Evolutionary conservation across 441 rosid species (phyloP).

Genomic region (Mallotus japonicus): DNA sequence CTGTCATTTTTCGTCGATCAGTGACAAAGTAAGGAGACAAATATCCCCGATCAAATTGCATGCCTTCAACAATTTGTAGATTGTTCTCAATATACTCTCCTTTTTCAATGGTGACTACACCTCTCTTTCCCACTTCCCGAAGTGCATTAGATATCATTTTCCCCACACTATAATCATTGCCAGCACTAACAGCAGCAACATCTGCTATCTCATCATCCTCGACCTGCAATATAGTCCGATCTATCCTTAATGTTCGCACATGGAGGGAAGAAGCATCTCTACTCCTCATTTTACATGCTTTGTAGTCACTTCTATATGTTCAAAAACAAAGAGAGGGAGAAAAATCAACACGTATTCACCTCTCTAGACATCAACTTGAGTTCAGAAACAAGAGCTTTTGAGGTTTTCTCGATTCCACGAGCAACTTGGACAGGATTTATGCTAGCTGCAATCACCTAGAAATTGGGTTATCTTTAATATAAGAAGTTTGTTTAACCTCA

Average conservation of each 20-base stretch:
- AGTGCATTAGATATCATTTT: constrained; percentile 72
- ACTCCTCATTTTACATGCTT: constrained; percentile 2
- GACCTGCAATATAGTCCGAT: constrained; percentile 46
- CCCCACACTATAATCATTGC: constrained; percentile 69
- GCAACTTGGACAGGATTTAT: constrained; percentile 73
- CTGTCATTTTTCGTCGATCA: constrained; percentile 58
- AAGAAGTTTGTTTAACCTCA: constrained; percentile 6
- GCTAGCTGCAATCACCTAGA: constrained; percentile 79
- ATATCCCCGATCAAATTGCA: constrained; percentile 89
- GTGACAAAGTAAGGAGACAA: constrained; percentile 85
- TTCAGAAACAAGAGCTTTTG: constrained; percentile 71
- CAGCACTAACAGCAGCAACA: constrained; percentile 92
- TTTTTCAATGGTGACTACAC: constrained; percentile 71
- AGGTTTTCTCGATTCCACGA: constrained; percentile 79
- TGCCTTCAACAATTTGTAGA: constrained; percentile 75
- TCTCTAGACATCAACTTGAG: constrained; percentile 82
- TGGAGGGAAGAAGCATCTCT: background rate
- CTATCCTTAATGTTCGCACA: background rate
- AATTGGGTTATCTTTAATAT: constrained; percentile 20
- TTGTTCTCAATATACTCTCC: constrained; percentile 54
- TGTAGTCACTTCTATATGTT: background rate
- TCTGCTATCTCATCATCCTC: constrained; percentile 72
- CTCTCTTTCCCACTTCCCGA: constrained; percentile 62
- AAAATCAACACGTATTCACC: constrained; percentile 34
- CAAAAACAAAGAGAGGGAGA: constrained; percentile 5